These are phyloP conservation scores for Chiua virens DNA, from an alignment of 768 basidiomycete genomes.

Conservation along the genomic window DNA sequence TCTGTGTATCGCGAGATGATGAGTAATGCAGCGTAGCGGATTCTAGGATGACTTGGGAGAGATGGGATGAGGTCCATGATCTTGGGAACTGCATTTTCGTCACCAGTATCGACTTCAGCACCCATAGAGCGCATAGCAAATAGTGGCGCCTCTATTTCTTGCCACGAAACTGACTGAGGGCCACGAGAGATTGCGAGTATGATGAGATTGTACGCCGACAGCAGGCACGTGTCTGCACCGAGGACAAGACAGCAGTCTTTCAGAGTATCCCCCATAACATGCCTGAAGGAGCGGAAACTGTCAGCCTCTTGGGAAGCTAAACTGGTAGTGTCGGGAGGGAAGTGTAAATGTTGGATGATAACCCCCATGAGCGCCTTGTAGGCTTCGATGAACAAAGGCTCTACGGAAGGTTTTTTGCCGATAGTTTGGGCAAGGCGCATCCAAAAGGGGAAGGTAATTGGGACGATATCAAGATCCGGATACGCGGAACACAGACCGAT, in stretches of 20 bases:
- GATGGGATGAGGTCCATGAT: slow-evolving; percentile 94
- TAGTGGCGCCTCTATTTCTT: slow-evolving; percentile 94
- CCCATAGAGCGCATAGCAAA: slow-evolving; percentile 99
- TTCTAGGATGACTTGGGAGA: slow-evolving; percentile 84
- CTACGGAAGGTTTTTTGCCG: slow-evolving; percentile 68
- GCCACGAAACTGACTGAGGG: slow-evolving; percentile 72
- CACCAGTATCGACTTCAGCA: slow-evolving; percentile 81
- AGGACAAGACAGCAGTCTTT: slow-evolving; percentile 98
- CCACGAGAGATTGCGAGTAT: slow-evolving; percentile 66
- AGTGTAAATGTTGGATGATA: slow-evolving; percentile 89
- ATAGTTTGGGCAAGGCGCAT: slow-evolving; percentile 92
- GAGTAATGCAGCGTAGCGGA: slow-evolving; percentile 93
- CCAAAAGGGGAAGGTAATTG: slow-evolving; percentile 99
- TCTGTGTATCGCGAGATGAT: slow-evolving; percentile 96
- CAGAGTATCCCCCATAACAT: slow-evolving; percentile 98
- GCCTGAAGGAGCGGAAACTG: slow-evolving; percentile 91
- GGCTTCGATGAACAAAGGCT: slow-evolving; percentile 77
- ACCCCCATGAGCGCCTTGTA: slow-evolving; percentile 82
- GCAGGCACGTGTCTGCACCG: slow-evolving; percentile 80
- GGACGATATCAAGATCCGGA: slow-evolving; percentile 92
- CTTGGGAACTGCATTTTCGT: slow-evolving; percentile 86
- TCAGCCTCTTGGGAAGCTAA: slow-evolving; percentile 86
- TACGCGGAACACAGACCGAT: slow-evolving; percentile 93
- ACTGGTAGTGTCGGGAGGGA: slow-evolving; percentile 69
- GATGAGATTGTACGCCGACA: slow-evolving; percentile 80